Percentiles rank a stretch among this genome's conserved stretches.
Evolutionary conservation across 768 basidiomycete species (phyloP).

Genomic region (Scleroderma citrinum): DNA sequence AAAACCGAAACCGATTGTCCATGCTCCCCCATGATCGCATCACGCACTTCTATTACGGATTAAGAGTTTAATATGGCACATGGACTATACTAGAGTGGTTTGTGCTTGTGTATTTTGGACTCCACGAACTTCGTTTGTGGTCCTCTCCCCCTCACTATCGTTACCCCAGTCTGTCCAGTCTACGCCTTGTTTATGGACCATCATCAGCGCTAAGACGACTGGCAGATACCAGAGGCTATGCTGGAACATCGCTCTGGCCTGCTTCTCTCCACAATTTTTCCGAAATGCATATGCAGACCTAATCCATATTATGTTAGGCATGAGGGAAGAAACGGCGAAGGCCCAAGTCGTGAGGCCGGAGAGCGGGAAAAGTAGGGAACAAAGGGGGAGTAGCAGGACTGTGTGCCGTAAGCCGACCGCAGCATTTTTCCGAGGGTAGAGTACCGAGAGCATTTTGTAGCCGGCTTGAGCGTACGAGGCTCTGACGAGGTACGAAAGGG

Average conservation of each 20-base stretch:
- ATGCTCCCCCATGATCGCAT: constrained; percentile 4
- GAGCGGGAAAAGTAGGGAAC: constrained; percentile 75
- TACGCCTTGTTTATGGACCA: constrained; percentile 87
- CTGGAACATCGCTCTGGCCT: constrained; percentile 74
- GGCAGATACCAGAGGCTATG: constrained; percentile 89
- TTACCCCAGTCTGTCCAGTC: constrained; percentile 50
- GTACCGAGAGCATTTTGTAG: constrained; percentile 86
- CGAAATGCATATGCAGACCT: constrained; percentile 73
- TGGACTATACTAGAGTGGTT: neutral
- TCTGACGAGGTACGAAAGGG: constrained; percentile 83
- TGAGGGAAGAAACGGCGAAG: constrained; percentile 71
- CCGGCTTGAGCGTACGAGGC: constrained; percentile 89
- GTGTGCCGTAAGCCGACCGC: constrained; percentile 83
- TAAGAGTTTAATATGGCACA: neutral
- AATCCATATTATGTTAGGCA: constrained; percentile 69
- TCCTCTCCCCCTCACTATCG: neutral
- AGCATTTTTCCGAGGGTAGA: constrained; percentile 73
- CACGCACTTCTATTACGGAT: neutral
- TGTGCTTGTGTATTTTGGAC: neutral
- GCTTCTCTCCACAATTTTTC: constrained; percentile 62
- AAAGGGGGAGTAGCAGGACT: constrained; percentile 68
- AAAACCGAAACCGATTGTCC: constrained; percentile 13
- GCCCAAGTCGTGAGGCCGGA: constrained; percentile 90
- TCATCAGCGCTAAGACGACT: constrained; percentile 84
- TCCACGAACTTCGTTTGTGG: neutral